Conservation (phyloP, 345 rosid species). For the Gossypium herbaceum region DNA sequence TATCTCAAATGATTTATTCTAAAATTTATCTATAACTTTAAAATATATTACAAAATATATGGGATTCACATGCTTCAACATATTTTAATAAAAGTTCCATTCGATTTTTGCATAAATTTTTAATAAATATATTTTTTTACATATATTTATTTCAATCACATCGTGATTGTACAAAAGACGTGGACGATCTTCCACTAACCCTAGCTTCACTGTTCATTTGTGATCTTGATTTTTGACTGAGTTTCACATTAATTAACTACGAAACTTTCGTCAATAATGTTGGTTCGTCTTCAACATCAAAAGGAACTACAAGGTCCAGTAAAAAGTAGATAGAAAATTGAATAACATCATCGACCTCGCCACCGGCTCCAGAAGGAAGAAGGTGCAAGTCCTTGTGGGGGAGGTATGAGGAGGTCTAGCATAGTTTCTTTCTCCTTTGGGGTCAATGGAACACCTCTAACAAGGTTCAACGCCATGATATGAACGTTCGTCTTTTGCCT, state of each 20-base stretch:
- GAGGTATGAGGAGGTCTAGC: constrained; percentile 85
- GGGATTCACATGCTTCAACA: no score
- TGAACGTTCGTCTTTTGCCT: constrained; percentile 70
- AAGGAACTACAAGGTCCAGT: not conserved
- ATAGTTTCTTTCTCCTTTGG: constrained; percentile 79
- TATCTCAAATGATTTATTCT: no score
- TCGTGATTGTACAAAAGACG: no score
- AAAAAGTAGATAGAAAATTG: not conserved
- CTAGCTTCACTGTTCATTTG: no score
- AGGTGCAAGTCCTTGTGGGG: constrained; percentile 32
- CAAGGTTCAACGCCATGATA: constrained; percentile 78
- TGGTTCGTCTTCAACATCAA: not conserved
- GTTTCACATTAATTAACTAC: not conserved
- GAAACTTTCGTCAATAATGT: not conserved
- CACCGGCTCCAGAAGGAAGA: constrained; percentile 56
- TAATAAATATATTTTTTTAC: no score
- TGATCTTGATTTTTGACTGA: not conserved
- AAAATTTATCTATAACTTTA: no score
- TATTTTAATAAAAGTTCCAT: no score
- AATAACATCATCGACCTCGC: constrained; percentile 1
- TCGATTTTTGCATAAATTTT: no score
- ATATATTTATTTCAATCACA: no score
- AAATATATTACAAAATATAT: no score
- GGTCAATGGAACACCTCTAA: constrained; percentile 79
- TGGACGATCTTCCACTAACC: no score